These are phyloP conservation scores for Tubosaeta brunneosetosa DNA, from an alignment of 768 basidiomycete genomes.

Conservation along the genomic window DNA sequence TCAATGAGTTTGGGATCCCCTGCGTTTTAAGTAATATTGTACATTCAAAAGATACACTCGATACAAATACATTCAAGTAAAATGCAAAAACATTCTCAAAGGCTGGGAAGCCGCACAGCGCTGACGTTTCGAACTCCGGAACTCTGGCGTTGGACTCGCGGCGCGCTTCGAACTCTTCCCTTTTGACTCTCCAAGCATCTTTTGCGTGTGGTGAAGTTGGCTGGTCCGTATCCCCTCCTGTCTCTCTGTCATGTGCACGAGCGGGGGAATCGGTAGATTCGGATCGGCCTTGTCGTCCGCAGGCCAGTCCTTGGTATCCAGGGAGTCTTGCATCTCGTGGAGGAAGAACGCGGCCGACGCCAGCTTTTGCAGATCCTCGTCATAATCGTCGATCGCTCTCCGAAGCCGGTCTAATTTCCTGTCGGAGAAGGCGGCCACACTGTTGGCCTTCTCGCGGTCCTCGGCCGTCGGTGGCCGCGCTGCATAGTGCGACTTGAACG, in stretches of 20 bases:
- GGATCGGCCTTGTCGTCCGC: not conserved
- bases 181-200: not conserved
- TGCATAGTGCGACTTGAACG: too few relatives aligned
- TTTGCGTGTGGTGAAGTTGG: not conserved
- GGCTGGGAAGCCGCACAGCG: not conserved
- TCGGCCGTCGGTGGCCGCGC: not conserved
- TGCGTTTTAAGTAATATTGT: too few relatives aligned
- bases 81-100: too few relatives aligned
- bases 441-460: not conserved
- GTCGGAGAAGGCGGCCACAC: not conserved
- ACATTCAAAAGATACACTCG: too few relatives aligned
- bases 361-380: not conserved
- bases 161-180: not conserved
- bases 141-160: not conserved
- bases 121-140: not conserved
- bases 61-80: too few relatives aligned
- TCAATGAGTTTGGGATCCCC: too few relatives aligned
- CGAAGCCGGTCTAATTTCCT: too few relatives aligned
- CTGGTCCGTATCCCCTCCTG: not conserved
- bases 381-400: not conserved
- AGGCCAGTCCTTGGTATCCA: not conserved
- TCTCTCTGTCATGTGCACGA: not conserved
- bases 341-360: not conserved
- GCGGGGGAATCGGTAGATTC: not conserved
- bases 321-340: not conserved